Base-by-base conservation (phyloP, 148 eudicot species). In the Rhododendron ovatum region DNA sequence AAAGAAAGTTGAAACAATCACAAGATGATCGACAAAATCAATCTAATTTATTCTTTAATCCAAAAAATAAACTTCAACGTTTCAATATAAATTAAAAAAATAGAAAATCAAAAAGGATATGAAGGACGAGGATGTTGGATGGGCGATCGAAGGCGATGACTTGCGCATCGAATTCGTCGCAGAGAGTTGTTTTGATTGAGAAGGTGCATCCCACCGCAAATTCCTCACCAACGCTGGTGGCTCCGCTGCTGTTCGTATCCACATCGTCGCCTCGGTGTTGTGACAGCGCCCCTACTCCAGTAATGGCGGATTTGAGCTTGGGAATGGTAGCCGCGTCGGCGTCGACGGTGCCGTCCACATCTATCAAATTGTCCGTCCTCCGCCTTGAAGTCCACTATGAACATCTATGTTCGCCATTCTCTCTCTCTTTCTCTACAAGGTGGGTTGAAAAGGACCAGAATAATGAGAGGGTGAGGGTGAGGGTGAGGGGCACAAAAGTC, bases 311-410 rank as follows among this genome's bases (percentile, higher is more conserved):
- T 86, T 88, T 91, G 87, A 95, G 91, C 81, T 90, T 93, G 28
- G 97, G 98, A 0, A 85, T 78, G 18, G 91, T 82, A 55, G 84
- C 88, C 76, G 84, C 86, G 77, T 89, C 91, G 53, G 48, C 91
- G 75, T 86, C 93, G 14, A 50, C 90, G 61, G 77, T 89, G 71
- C 71, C 89, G 37, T 94, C 98, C 53, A 94, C 98, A 91, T 95
- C 98, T 98, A 95, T 95, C 30, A 95, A 92, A 87, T 95, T 98
- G 74, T 95, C 98, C 0, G 24, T 94, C 96, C 88, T 95, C 98
- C 5, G 93, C 93, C 88, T 95, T 97, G 88, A 95, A 94, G 84
- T 95, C 98, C 35, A 95, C 90, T 7, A 93, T 0, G 0, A 30
- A 30, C 30, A 30, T 30, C 30, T 30, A 0, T 30, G 30, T 0